Conservation (phyloP, 495 filamentous ascomycete species). For the Achaetomiella virescens region DNA sequence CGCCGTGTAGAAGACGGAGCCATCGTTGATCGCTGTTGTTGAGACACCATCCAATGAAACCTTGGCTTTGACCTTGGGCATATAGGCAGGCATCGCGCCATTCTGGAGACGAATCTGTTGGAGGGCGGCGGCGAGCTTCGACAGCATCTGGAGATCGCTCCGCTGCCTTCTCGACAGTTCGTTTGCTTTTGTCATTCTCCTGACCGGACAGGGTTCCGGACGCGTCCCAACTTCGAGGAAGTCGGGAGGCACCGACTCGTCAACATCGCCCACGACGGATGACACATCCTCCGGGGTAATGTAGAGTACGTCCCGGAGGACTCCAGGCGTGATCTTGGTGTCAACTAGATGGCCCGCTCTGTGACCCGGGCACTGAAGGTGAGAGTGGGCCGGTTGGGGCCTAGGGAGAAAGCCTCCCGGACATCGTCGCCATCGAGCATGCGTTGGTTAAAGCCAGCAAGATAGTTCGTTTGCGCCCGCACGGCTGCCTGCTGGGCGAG, state of each 20-base stretch:
- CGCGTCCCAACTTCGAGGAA: constrained; percentile 31
- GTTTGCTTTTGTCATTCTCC: constrained; percentile 30
- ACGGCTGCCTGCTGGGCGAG: constrained; percentile 60
- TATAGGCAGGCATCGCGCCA: constrained; percentile 35
- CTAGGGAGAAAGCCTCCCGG: constrained; percentile 61
- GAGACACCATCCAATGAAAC: constrained; percentile 28
- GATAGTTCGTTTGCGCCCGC: constrained; percentile 62
- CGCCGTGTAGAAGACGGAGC: constrained; percentile 25
- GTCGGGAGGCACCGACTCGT: constrained; percentile 3
- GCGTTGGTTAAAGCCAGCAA: constrained; percentile 61
- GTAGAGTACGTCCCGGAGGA: constrained; percentile 63
- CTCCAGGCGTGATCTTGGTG: constrained; percentile 62
- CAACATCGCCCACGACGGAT: constrained; percentile 38
- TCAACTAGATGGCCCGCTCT: constrained; percentile 61
- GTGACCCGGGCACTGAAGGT: constrained; percentile 74
- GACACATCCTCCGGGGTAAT: constrained; percentile 58
- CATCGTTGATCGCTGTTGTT: constrained; percentile 3
- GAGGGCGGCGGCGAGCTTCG: constrained; percentile 31
- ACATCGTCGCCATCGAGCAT: constrained; percentile 65
- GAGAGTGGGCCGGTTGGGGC: constrained; percentile 57
- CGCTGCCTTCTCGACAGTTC: constrained; percentile 30
- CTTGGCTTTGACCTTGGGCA: constrained; percentile 26
- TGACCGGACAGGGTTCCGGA: constrained; percentile 18
- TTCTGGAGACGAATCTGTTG: constrained; percentile 30
- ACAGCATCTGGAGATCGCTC: constrained; percentile 30